Percentiles rank a stretch among this genome's conserved stretches.
phyloP scores from a whole-genome alignment of 2,329 filamentous ascomycete species.

The Tolypocladium endophyticum region DNA sequence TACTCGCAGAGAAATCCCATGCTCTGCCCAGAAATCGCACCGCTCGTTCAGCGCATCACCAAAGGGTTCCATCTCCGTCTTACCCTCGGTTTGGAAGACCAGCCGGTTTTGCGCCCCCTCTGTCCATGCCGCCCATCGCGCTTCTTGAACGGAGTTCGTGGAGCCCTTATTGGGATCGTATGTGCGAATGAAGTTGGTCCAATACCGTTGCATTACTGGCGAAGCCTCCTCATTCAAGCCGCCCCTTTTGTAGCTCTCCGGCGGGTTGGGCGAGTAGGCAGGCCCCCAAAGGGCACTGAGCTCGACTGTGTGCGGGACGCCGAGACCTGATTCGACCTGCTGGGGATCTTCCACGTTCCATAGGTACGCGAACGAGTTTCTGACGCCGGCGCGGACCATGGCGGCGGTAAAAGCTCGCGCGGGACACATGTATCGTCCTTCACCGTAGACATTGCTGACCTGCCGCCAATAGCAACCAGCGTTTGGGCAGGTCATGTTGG shows the following conservation, averaged over 20 bases:
- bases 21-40: conserved; percentile 14
- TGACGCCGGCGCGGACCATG: conserved; percentile 19
- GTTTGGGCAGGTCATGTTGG: conserved; percentile 19
- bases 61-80: conserved; percentile 27
- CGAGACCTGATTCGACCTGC: conserved; percentile 41
- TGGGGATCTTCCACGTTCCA: conserved; percentile 55
- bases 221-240: conserved; percentile 46
- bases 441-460: conserved; percentile 22
- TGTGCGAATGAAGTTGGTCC: conserved; percentile 60
- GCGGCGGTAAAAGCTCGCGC: conserved; percentile 18
- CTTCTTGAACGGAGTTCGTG: conserved; percentile 15
- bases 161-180: conserved; percentile 50
- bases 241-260: conserved; percentile 42
- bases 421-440: conserved; percentile 25
- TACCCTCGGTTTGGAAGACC: conserved; percentile 27
- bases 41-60: conserved; percentile 12
- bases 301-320: conserved; percentile 60
- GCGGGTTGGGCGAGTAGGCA: conserved; percentile 38
- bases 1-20: conserved; percentile 10
- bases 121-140: conserved; percentile 30
- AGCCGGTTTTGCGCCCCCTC: conserved; percentile 18
- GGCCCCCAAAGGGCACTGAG: conserved; percentile 58
- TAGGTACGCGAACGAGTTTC: conserved; percentile 54
- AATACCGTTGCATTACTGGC: conserved; percentile 57
- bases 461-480: conserved; percentile 26